These are phyloP conservation scores for Peltaster fructicola DNA, from an alignment of 2,329 filamentous ascomycete species.

Conservation along the genomic window DNA sequence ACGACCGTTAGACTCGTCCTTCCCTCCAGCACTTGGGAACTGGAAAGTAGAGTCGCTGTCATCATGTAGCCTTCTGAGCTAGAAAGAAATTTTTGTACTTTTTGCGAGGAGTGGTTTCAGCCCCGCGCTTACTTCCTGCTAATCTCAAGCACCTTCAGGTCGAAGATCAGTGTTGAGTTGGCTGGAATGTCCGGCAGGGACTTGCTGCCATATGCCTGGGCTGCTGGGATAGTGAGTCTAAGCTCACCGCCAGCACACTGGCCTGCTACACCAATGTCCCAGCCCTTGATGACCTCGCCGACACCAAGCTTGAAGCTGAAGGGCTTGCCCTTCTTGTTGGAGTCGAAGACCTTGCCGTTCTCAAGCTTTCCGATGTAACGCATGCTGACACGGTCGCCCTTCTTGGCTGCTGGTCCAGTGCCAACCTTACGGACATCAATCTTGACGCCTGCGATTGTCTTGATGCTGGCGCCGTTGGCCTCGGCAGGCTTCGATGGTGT, in stretches of 20 bases:
- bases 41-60: constrained; percentile 14
- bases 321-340: constrained; percentile 97
- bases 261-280: constrained; percentile 86
- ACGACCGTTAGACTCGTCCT: constrained; percentile 19
- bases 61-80: background rate
- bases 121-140: constrained; percentile 18
- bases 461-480: constrained; percentile 44
- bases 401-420: constrained; percentile 69
- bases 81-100: too few species aligned
- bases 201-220: constrained; percentile 70
- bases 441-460: constrained; percentile 72
- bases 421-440: constrained; percentile 93
- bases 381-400: constrained; percentile 78
- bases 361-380: constrained; percentile 92
- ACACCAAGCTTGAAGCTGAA: constrained; percentile 90
- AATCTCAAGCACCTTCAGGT: constrained; percentile 39
- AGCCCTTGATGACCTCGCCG: constrained; percentile 96
- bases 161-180: constrained; percentile 85
- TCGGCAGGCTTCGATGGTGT: constrained; percentile 45
- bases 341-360: constrained; percentile 88
- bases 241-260: constrained; percentile 91
- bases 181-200: constrained; percentile 65
- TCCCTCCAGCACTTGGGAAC: constrained; percentile 20
- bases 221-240: constrained; percentile 71
- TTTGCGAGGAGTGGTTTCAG: background rate